Base-by-base conservation (phyloP, 2,329 filamentous ascomycete species). In the Geosmithia flava region DNA sequence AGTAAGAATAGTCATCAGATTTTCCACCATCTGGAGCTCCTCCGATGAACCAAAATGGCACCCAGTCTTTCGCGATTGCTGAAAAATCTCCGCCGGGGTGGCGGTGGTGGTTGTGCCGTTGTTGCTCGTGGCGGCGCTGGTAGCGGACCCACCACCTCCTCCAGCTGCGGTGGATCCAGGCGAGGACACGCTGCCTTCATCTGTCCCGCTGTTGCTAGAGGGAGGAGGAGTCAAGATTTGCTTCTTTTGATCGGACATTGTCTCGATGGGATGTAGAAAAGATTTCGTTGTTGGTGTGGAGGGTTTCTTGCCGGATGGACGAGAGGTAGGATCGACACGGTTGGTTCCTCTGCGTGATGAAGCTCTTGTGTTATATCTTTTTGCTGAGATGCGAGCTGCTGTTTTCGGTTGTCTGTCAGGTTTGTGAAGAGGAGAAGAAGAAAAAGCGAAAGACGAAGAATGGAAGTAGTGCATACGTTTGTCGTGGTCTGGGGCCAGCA, bases 41-140 rank as follows among this genome's bases (percentile, higher is more conserved):
- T 42, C 37, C 17, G 49, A 50, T 10, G 19, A 30, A 23, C 42
- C 45, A 23, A 50, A 50, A 46, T 50, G 49, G 39, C 49, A 50
- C 6, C 6, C 33, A 16, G 6, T 11, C 3, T 37, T 37, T 11
- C 33, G 33, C 33, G 33, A 37, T 7, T 7, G 15, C 3, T 5
- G 23, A 27, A 27, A 37, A 11, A 3, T 37, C 6, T 3, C 6
- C 6, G 33, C 3, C 6, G 33, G 13, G 33, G 33, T 8, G 19
- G 10, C 4, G 43, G 20, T 45, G 43, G n/a, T 45, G 43, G 19
- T 23, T 3, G 7, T 27, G 43, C 11, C 15, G 10, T 2, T 11
- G 20, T n/a, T n/a, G 37, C 15, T 23, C 20, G 4, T 45, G 11
- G n/a, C 29, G 43, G 19, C 20, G 16, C n/a, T 27, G 43, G 16